phyloP scores from a whole-genome alignment of 768 basidiomycete genomes.

The Amanita subjunquillea region DNA sequence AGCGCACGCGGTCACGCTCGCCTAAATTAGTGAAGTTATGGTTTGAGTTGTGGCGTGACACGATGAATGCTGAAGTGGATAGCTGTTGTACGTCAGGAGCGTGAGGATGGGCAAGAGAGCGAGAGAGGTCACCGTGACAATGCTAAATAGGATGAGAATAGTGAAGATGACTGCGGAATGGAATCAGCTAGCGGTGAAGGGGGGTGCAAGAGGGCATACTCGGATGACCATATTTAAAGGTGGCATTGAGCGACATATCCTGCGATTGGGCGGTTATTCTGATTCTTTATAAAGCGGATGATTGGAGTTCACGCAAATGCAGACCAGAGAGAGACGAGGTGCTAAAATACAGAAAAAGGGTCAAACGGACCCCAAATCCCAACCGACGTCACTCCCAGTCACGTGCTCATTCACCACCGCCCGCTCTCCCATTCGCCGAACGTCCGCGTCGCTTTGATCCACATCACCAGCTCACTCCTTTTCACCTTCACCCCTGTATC shows the following conservation, averaged over 20 bases:
- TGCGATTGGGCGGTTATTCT: background rate
- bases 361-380: background rate
- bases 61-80: slow-evolving; percentile 64
- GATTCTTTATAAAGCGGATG: too few species aligned
- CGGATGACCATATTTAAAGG: slow-evolving; percentile 44
- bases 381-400: background rate
- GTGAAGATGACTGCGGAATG: slow-evolving; percentile 34
- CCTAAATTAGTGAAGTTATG: slow-evolving; percentile 37
- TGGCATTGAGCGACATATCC: slow-evolving; percentile 14
- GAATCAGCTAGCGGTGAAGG: slow-evolving; percentile 1
- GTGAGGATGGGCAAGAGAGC: background rate
- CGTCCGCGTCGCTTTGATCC: slow-evolving; percentile 42
- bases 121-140: slow-evolving; percentile 44
- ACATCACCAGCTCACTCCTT: slow-evolving; percentile 49
- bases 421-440: slow-evolving; percentile 34
- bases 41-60: slow-evolving; percentile 44
- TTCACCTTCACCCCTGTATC: slow-evolving; percentile 60
- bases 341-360: background rate
- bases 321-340: background rate
- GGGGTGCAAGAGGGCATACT: slow-evolving; percentile 19
- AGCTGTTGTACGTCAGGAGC: slow-evolving; percentile 28
- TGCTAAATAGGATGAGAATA: slow-evolving; percentile 46
- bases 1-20: slow-evolving; percentile 55
- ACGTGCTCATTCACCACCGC: background rate
- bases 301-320: too few species aligned